Conservation (phyloP, 192 early-diverging fungal species). For the Backusella australiensis region DNA sequence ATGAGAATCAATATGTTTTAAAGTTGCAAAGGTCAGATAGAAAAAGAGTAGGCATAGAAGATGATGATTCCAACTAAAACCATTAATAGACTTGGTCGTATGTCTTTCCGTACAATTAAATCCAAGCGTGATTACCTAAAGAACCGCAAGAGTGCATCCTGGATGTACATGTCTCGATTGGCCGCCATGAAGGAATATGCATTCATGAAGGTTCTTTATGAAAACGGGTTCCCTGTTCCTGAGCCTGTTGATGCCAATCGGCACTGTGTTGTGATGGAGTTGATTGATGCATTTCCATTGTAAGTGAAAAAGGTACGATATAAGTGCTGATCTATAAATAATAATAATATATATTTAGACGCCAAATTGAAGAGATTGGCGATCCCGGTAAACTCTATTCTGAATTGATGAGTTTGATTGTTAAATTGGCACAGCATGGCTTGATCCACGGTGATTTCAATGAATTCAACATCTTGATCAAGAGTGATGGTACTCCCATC, state of each 20-base stretch:
- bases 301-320: constrained; percentile 2
- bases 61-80: no score
- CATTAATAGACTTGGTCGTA: constrained; percentile 78
- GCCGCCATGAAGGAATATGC: constrained; percentile 98
- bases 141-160: constrained; percentile 91
- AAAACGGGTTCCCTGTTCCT: constrained; percentile 96
- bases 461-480: constrained; percentile 97
- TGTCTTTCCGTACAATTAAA: constrained; percentile 97
- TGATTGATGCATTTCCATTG: constrained; percentile 93
- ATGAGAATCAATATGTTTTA: constrained; percentile 87
- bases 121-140: constrained; percentile 96
- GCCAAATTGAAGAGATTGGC: constrained; percentile 81
- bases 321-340: no score
- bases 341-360: constrained; percentile 34
- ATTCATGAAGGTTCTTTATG: constrained; percentile 96
- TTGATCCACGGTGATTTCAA: constrained; percentile 99
- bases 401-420: constrained; percentile 93
- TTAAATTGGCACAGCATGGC: constrained; percentile 90
- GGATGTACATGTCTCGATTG: constrained; percentile 99
- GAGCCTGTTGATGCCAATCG: constrained; percentile 89
- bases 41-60: neutral
- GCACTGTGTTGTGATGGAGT: constrained; percentile 96
- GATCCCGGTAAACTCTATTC: constrained; percentile 94
- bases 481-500: constrained; percentile 76
- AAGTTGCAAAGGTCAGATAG: constrained; percentile 80